A percentile compares a stretch with the other conserved stretches of the same genome.
Evolutionary conservation across 441 rosid genomes (phyloP).

Genomic region (Sinapis alba): DNA sequence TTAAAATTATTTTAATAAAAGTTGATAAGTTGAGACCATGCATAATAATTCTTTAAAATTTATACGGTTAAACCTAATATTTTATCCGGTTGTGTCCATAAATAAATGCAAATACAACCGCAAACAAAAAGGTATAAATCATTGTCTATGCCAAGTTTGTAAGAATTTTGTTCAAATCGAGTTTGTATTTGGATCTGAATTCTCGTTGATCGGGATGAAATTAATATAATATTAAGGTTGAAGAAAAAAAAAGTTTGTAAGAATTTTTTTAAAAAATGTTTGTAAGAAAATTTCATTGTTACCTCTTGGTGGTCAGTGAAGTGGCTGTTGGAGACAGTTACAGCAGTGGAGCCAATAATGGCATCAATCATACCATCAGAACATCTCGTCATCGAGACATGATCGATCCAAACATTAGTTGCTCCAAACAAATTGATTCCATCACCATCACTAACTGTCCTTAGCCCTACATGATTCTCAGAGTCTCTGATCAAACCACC

Average conservation of each 20-base stretch:
- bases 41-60: background rate
- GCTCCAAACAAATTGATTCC: constrained; percentile 68
- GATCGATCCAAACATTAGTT: constrained; percentile 69
- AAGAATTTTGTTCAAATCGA: background rate
- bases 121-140: background rate
- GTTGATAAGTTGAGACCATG: background rate
- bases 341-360: constrained; percentile 60
- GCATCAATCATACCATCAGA: constrained; percentile 70
- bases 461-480: constrained; percentile 46
- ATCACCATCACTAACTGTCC: constrained; percentile 68
- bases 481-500: constrained; percentile 69
- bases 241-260: no score
- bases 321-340: constrained; percentile 72
- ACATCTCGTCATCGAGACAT: constrained; percentile 62
- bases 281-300: constrained; percentile 1
- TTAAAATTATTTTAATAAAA: background rate
- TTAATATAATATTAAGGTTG: no score
- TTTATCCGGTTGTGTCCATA: background rate
- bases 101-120: background rate
- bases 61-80: background rate
- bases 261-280: background rate
- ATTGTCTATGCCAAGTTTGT: background rate
- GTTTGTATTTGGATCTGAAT: no score
- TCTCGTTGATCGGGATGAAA: no score
- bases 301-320: constrained; percentile 74